Base-by-base conservation (phyloP, 2,329 filamentous ascomycete genomes). In the Dryadomyces quercivorus region DNA sequence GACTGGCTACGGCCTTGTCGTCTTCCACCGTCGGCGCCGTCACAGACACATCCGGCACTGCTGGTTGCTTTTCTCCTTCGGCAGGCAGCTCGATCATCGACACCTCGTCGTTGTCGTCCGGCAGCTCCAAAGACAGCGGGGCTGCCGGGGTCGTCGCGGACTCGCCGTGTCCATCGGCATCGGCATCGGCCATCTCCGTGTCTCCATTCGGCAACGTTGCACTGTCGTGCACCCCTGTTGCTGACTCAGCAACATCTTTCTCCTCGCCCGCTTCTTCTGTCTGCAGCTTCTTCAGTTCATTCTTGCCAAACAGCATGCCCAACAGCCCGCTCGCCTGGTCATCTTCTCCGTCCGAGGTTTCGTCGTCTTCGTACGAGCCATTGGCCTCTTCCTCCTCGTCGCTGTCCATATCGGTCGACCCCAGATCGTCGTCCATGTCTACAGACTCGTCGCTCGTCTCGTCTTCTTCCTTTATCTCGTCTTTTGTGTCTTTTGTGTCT, bases 371-470 rank as follows among this genome's bases (percentile, higher is more conserved):
- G 6, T 74, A 74, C 10, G 74, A 73, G 3, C 70, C 71, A n/a
- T 72, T 72, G 13, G 69, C 68, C 16, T 71, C 64, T 68, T 69
- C 72, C 3, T 42, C 36, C 2, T 21, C 42, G 36, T 69, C 71
- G 48, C 70, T 74, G 18, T 74, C 71, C 63, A 72, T 71, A 47
- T 84, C 79, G 31, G 75, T 79, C 3, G 80, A 81, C 2, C 78
- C 80, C 60, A 82, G 68, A 55, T 84, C 81, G 56, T 84, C 81
- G 59, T 85, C 81, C 81, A 85, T 85, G 61, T 84, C 80, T 21
- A 84, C 70, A 1, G 82, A 84, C 63, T 85, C 81, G 59, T 85
- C 82, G 46, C 75, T 79, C 4, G 75, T 81, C 9, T 81, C 79
- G 46, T 55, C 48, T 9, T 55, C 48, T 2, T 13, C 62, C 1